phyloP scores from a whole-genome alignment of 2,329 filamentous ascomycete genomes.

The Rachicladosporium sp. region DNA sequence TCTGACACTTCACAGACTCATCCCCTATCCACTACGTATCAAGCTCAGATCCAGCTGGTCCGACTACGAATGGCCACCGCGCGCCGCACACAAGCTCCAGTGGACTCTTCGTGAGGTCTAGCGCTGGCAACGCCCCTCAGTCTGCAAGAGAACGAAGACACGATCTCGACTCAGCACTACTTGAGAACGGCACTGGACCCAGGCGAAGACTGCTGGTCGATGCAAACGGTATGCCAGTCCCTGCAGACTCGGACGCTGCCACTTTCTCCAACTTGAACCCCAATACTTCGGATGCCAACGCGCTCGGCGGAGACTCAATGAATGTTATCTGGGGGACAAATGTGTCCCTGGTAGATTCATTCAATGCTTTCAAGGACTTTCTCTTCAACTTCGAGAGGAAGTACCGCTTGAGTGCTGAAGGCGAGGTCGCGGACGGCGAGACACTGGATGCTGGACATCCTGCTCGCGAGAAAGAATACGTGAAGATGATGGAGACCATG shows the following conservation, averaged over 20 bases:
- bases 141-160: conserved; percentile 45
- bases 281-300: conserved; percentile 83
- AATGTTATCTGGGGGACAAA: conserved; percentile 95
- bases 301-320: conserved; percentile 67
- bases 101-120: conserved; percentile 67
- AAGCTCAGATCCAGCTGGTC: conserved; percentile 51
- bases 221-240: conserved; percentile 48
- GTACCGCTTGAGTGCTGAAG: conserved; percentile 85
- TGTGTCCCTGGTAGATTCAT: conserved; percentile 81
- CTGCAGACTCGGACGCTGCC: conserved; percentile 42
- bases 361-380: conserved; percentile 82
- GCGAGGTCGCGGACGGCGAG: conserved; percentile 60
- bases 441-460: conserved; percentile 54
- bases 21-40: conserved; percentile 85
- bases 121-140: conserved; percentile 43
- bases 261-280: conserved; percentile 62
- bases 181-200: conserved; percentile 39
- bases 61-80: conserved; percentile 34
- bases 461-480: conserved; percentile 69
- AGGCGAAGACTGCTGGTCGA: conserved; percentile 52
- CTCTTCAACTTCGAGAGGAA: conserved; percentile 83
- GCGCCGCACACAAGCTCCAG: conserved; percentile 53
- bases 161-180: conserved; percentile 74
- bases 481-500: conserved; percentile 81
- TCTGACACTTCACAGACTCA: conserved; percentile 50